Base-by-base conservation (phyloP, 768 basidiomycete genomes). In the Lactifluus piperatus region DNA sequence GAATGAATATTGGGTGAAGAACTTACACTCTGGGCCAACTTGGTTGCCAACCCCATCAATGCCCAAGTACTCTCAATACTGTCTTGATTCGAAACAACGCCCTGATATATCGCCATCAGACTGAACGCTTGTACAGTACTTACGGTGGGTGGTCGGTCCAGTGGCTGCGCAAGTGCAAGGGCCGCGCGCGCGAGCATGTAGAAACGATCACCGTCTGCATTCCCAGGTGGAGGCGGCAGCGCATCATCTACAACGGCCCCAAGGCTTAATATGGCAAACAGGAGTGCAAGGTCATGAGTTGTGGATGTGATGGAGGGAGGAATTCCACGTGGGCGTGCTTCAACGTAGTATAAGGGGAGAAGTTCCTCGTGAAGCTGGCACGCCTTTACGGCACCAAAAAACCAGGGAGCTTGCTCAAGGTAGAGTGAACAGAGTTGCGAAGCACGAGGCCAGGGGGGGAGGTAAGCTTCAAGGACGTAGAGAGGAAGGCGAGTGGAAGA, bases 361-460 rank as follows among this genome's bases (percentile, higher is more conserved):
- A 81, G 70, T 59, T 86, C 84, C 56, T 85, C 81, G n/a, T 80
- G 69, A 9, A 86, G 70, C 61, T 90, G 86, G 16, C 73, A 74
- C 45, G 76, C 74, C 3, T 83, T 83, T 37, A 89, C 80, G 2
- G 86, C 83, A 22, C 86, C 83, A 58, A 86, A 88, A 67, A 88
- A 87, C 88, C 88, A 90, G 0, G 85, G 83, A 3, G 86, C 85
- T 66, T 86, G 83, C n/a, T 84, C 83, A 41, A 88, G 77, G 69
- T 89, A 90, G 13, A 86, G 74, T n/a, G 82, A 78, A 64, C 77
- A 79, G 34, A 90, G 75, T 32, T 80, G 77, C 46, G 70, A 73
- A 0, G 83, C 81, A 37, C 85, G 83, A 8, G 71, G 67, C 77
- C 81, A 84, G 0, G 79, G 69, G 0, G 88, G 88, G 1, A 88